Base-by-base conservation (phyloP, 1,284 basidiomycete species). In the Megacollybia platyphylla region DNA sequence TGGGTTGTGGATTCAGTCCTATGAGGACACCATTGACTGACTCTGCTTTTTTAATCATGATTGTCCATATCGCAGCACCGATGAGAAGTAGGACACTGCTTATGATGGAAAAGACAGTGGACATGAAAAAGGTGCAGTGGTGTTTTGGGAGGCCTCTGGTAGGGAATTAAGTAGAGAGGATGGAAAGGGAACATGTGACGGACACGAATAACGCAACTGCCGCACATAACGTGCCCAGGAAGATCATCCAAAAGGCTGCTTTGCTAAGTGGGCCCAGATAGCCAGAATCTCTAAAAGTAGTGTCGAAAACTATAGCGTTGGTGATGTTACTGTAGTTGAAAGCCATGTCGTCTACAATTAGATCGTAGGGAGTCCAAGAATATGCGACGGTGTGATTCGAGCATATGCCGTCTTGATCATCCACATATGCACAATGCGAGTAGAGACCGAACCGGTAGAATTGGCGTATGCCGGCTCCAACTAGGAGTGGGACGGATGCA, bases 391-490 rank as follows among this genome's bases (percentile, higher is more conserved):
- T 73, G 37, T 65, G 58, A 53, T 78, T 80, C 35, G 77, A 72
- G 57, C 86, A 87, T 40, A 60, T 68, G 29, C 85, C 86, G 26
- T 64, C 63, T 18, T 68, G 68, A 32, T 59, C 58, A 48, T 77
- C 71, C 51, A 80, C 61, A 53, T 78, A 87, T 51, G 68, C 84
- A 50, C 84, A 87, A 55, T 83, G 73, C 15, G 76, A 75, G 62
- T 88, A 88, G 32, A 88, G 64, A 17, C 85, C 85, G 50, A 82
- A 88, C 46, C 75, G 63, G 61, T 88, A 88, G 46, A 68, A 57
- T 54, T 79, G 71, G 52, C 85, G 76, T 43, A 88, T 62, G 27
- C 85, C 85, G 17, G 64, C 61, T 41, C 62, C 53, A 39, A 62
- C 55, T 43, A 64, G 67, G 2, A 88, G 70, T 3, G 84, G 79